Conservation (phyloP, 257 asterid species). For the Solanum ossicruentum region DNA sequence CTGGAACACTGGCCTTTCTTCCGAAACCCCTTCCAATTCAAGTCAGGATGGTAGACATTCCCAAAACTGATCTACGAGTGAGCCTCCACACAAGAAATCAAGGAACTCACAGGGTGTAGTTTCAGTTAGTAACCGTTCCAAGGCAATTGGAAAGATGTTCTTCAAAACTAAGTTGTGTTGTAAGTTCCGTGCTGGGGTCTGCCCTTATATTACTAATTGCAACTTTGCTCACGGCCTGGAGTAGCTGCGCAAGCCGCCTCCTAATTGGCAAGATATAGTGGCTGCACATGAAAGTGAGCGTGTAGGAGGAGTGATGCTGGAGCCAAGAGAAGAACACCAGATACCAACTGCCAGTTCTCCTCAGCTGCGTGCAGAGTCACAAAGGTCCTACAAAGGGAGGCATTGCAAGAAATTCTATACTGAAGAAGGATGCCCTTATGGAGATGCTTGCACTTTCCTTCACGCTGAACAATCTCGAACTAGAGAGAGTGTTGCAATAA, state of each 20-base stretch:
- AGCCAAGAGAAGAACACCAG: constrained; percentile 16
- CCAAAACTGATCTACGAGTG: neutral
- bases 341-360: constrained; percentile 10
- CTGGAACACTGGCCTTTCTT: neutral
- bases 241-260: constrained; percentile 15
- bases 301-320: neutral
- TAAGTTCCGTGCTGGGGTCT: constrained; percentile 15
- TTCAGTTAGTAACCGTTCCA: neutral
- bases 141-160: constrained; percentile 16
- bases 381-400: constrained; percentile 12
- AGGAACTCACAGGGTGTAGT: neutral
- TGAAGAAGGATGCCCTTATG: constrained; percentile 14
- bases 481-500: constrained; percentile 18
- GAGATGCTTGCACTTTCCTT: constrained; percentile 11
- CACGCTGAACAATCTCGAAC: constrained; percentile 10
- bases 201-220: constrained; percentile 16
- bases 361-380: constrained; percentile 3
- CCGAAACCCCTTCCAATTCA: constrained; percentile 3
- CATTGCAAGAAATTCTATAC: constrained; percentile 17
- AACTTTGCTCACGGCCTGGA: constrained; percentile 15
- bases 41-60: neutral
- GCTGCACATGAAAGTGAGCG: constrained; percentile 9
- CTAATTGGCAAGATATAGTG: constrained; percentile 21
- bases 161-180: constrained; percentile 12
- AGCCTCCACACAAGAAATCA: constrained; percentile 9